Base-by-base conservation (phyloP, 108 stramenopile species). In the Skeletonema potamos region DNA sequence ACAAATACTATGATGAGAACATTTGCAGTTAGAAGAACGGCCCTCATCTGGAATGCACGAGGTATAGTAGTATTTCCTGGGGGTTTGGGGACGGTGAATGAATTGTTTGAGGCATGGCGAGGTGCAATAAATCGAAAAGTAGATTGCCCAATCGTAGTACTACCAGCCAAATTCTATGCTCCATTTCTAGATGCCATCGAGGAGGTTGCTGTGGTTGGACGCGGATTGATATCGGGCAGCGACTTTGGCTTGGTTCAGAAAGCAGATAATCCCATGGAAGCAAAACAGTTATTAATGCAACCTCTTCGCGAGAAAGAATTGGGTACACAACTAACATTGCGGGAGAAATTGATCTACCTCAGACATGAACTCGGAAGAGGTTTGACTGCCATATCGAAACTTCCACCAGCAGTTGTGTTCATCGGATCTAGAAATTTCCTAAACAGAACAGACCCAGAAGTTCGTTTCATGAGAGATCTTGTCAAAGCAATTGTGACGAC, bases 51-150 rank as follows among this genome's bases (percentile, higher is more conserved):
- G 74, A 76, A 76, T 26, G 68, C 74, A 18, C 9, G 74, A 22
- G 74, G 65, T 13, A 76, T 76, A 43, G 74, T 46, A 13, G 68
- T 76, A 12, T 70, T 76, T 22, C 74, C 74, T 39, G 74, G 74
- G 10, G 74, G 74, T 1, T n/a, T 76, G 26, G 74, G 74, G 15
- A 68, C 74, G 2, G 36, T 76, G 13, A 76, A 76, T 48, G 74
- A 76, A 54, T 0, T 76, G 13, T 76, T 76, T 63, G 68, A 76
- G 33, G 67, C 74, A 6, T 76, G 74, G 74, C 28, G 30, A 28
- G 74, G 68, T 15, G 67, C 74, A 54, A 29, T 26, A 1, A 68
- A 76, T 18, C 24, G 44, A 12, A 76, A 70, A 17, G 74, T 69
- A 27, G 58, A 44, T 27, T 76, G 74, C 24, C 74, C 74, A 0